phyloP scores from a whole-genome alignment of 2,329 filamentous ascomycete species.

The Ilyonectria robusta region DNA sequence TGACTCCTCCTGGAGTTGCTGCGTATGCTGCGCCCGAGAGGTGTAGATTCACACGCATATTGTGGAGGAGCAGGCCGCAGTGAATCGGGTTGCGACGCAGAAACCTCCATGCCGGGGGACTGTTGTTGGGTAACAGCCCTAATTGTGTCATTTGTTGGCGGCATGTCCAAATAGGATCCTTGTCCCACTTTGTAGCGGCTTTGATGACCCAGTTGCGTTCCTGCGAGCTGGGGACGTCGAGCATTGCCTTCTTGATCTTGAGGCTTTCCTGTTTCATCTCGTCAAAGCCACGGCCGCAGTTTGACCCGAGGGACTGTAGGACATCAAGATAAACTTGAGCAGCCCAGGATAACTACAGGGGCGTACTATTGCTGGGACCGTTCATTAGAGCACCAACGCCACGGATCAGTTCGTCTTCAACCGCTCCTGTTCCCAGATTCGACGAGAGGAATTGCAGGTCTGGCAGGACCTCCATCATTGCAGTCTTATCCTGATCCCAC shows the following conservation, averaged over 20 bases:
- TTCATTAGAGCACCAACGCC: slow-evolving; percentile 12
- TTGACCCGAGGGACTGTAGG: slow-evolving; percentile 25
- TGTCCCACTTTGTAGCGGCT: slow-evolving; percentile 30
- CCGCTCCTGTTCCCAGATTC: slow-evolving; percentile 5
- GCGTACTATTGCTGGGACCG: background rate
- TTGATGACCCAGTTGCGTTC: slow-evolving; percentile 20
- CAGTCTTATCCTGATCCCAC: slow-evolving; percentile 33
- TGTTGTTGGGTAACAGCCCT: background rate
- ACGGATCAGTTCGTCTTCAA: slow-evolving; percentile 42
- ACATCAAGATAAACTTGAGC: slow-evolving; percentile 40
- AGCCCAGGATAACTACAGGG: slow-evolving; percentile 37
- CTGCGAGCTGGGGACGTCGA: slow-evolving; percentile 15
- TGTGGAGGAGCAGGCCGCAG: slow-evolving; percentile 40
- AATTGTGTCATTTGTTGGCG: slow-evolving; percentile 1
- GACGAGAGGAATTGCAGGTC: slow-evolving; percentile 30
- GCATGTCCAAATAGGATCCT: slow-evolving; percentile 27
- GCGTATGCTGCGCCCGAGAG: slow-evolving; percentile 26
- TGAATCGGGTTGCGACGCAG: slow-evolving; percentile 40
- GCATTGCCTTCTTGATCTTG: slow-evolving; percentile 34
- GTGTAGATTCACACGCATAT: slow-evolving; percentile 37
- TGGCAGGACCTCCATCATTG: slow-evolving; percentile 31
- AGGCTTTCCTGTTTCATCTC: slow-evolving; percentile 32
- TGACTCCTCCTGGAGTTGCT: slow-evolving; percentile 31
- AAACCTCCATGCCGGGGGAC: slow-evolving; percentile 28
- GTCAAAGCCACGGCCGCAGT: slow-evolving; percentile 5